A percentile compares a stretch with the other conserved stretches of the same genome.
These are phyloP conservation scores for Cladorrhinum sp. DNA, from an alignment of 2,329 filamentous ascomycete species.

Conservation along the genomic window DNA sequence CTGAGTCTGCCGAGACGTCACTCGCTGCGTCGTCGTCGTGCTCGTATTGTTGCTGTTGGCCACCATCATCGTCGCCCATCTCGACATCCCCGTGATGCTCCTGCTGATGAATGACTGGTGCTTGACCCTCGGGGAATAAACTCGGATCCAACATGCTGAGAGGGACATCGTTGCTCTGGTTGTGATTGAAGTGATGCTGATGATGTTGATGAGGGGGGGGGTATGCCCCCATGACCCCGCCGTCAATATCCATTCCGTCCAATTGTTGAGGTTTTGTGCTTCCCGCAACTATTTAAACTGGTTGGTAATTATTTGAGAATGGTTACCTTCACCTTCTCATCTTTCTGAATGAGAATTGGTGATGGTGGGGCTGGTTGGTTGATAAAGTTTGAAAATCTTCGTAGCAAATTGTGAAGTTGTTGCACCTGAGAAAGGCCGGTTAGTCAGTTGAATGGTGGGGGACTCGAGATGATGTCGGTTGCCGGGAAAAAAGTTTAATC, in stretches of 20 bases:
- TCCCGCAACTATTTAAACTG: too few species aligned
- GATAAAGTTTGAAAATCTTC: too few species aligned
- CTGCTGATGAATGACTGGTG: neutral
- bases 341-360: neutral
- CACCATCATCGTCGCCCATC: constrained; percentile 9
- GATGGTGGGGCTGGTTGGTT: too few species aligned
- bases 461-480: too few species aligned
- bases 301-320: too few species aligned
- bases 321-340: neutral
- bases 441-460: too few species aligned
- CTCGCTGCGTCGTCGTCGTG: constrained; percentile 25
- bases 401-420: too few species aligned
- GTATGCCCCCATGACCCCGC: constrained; percentile 1
- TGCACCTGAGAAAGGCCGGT: too few species aligned
- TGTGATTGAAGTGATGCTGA: neutral
- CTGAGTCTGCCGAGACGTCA: constrained; percentile 40
- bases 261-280: too few species aligned
- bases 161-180: neutral
- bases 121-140: constrained; percentile 5
- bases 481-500: too few species aligned
- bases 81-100: constrained; percentile 2
- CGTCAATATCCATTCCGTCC: constrained; percentile 24
- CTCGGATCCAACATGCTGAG: constrained; percentile 19
- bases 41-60: constrained; percentile 5
- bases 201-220: neutral